These are phyloP conservation scores for Camellia granthamiana DNA, from an alignment of 148 eudicot species.

Conservation along the genomic window DNA sequence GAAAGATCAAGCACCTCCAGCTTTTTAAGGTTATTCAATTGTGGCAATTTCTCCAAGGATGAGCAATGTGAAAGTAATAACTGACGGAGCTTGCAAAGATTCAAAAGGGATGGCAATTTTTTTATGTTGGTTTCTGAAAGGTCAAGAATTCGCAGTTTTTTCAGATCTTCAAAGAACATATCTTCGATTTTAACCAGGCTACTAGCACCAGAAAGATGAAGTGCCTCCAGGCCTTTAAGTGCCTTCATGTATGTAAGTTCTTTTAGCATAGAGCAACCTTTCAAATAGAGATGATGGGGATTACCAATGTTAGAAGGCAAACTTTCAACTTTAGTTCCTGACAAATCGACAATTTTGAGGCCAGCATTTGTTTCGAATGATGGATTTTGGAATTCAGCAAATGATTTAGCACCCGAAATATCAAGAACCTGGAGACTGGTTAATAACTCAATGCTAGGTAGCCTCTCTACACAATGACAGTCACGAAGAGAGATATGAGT, in stretches of 20 bases:
- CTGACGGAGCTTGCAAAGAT: constrained; percentile 20
- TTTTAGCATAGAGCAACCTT: constrained; percentile 10
- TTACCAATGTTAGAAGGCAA: constrained; percentile 20
- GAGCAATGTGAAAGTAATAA: constrained; percentile 17
- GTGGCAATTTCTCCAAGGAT: constrained; percentile 8
- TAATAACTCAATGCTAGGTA: constrained; percentile 5
- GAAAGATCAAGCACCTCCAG: constrained; percentile 32
- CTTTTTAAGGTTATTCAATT: constrained; percentile 15
- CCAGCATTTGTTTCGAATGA: background rate
- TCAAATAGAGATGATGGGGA: constrained; percentile 20
- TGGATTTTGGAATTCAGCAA: constrained; percentile 22
- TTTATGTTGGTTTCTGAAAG: constrained; percentile 21
- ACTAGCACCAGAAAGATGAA: constrained; percentile 25
- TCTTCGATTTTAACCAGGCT: background rate
- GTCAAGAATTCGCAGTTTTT: background rate
- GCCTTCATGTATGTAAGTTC: background rate
- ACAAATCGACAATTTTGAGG: constrained; percentile 26
- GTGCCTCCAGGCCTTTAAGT: constrained; percentile 20
- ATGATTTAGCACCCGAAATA: constrained; percentile 23
- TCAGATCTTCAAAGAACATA: background rate
- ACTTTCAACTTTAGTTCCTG: constrained; percentile 10
- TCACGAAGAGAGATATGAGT: constrained; percentile 27
- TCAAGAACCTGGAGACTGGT: constrained; percentile 28
- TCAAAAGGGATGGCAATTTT: constrained; percentile 21
- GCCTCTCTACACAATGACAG: constrained; percentile 15